phyloP scores from a whole-genome alignment of 106 monocot species.

The Dendrobium nobile region DNA sequence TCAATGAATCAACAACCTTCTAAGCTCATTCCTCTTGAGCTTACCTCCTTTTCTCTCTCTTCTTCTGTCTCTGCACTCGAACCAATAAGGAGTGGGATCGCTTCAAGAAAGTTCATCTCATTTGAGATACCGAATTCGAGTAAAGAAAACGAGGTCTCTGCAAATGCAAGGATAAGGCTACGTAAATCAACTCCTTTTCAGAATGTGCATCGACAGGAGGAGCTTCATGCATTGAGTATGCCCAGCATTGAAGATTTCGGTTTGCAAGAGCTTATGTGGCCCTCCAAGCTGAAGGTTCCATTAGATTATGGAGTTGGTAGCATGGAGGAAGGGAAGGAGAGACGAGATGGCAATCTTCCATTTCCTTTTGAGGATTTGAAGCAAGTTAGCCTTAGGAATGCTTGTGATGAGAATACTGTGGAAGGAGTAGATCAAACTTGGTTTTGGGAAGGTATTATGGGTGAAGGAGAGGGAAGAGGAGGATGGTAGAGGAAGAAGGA shows the following conservation, averaged over 20 bases:
- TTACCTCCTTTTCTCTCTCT: not conserved
- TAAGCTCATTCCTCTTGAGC: not conserved
- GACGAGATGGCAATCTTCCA: not conserved
- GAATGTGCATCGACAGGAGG: not conserved
- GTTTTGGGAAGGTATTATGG: conserved; percentile 42
- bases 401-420: not conserved
- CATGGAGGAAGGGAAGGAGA: not conserved
- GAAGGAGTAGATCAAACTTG: conserved; percentile 22
- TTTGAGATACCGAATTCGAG: not conserved
- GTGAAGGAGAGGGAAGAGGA: conserved; percentile 9
- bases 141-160: not conserved
- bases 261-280: conserved; percentile 1
- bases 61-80: not conserved
- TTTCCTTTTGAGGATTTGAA: conserved; percentile 24
- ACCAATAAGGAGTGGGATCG: not conserved
- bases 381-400: conserved; percentile 9
- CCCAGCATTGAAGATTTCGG: not conserved
- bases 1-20: not conserved
- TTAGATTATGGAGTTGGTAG: not conserved
- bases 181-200: not conserved
- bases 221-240: no score
- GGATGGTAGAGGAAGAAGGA: conserved; percentile 1
- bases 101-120: conserved; percentile 2
- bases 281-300: not conserved
- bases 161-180: not conserved